A percentile compares a stretch with the other conserved stretches of the same genome.
Evolutionary conservation across 139 green algal genomes (phyloP).

Genomic region (Microglena sp.): DNA sequence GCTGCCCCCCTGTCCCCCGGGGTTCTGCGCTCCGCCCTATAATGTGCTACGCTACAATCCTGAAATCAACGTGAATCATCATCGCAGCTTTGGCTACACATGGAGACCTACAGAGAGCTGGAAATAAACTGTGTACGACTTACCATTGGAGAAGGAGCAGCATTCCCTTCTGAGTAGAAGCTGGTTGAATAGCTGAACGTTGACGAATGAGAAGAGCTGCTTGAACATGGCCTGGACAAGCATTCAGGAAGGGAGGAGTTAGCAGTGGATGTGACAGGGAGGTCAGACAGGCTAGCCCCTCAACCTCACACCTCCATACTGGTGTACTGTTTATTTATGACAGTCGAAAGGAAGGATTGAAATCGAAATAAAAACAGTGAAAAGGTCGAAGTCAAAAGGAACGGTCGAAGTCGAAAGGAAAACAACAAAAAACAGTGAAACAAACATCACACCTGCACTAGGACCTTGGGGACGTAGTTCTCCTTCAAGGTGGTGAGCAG

Average conservation of each 20-base stretch:
- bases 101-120: no score
- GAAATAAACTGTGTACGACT: conserved; percentile 94
- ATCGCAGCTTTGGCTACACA: not conserved
- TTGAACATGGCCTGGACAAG: conserved; percentile 52
- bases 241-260: conserved; percentile 80
- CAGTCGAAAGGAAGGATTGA: no score
- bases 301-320: no score
- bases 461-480: conserved; percentile 80
- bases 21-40: no score
- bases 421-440: no score
- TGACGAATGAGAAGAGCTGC: conserved; percentile 77
- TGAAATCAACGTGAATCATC: not conserved
- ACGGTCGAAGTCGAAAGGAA: no score
- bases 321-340: no score
- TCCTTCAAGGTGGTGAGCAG: conserved; percentile 69
- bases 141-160: conserved; percentile 98
- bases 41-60: no score
- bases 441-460: conserved; percentile 75
- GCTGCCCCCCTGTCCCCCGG: no score
- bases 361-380: no score
- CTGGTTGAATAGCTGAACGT: conserved; percentile 99
- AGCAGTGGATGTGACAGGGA: conserved; percentile 63
- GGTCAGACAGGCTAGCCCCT: no score
- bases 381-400: no score
- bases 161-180: conserved; percentile 96